Conservation (phyloP, 2,329 filamentous ascomycete genomes). For the Fusarium sp. region DNA sequence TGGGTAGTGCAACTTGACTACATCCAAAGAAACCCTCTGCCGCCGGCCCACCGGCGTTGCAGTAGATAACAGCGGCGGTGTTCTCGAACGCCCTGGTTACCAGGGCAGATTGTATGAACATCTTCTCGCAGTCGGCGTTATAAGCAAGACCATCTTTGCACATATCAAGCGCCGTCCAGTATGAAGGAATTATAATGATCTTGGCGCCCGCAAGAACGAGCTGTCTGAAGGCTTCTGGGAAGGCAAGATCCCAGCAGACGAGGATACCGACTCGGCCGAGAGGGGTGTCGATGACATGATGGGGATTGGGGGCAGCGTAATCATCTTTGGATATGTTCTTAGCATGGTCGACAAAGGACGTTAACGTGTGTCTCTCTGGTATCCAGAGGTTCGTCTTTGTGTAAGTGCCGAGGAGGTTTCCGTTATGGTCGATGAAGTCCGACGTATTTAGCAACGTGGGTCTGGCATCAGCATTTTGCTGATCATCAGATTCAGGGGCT, state of each 20-base stretch:
- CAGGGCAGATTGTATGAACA: constrained; percentile 72
- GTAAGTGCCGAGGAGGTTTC: constrained; percentile 69
- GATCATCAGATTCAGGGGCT: constrained; percentile 48
- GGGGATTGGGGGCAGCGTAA: constrained; percentile 46
- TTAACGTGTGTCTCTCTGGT: constrained; percentile 69
- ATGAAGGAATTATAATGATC: constrained; percentile 75
- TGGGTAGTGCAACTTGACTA: constrained; percentile 74
- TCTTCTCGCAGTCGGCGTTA: constrained; percentile 69
- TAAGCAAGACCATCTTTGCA: constrained; percentile 59
- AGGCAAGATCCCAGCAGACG: constrained; percentile 82
- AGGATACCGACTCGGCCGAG: constrained; percentile 65
- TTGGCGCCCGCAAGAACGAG: constrained; percentile 74
- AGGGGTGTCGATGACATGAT: constrained; percentile 69
- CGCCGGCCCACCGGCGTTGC: constrained; percentile 68
- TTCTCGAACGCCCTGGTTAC: constrained; percentile 77
- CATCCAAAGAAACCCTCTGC: constrained; percentile 46
- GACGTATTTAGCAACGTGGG: constrained; percentile 64
- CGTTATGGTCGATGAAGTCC: constrained; percentile 74
- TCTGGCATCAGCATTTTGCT: constrained; percentile 56
- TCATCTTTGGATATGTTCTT: constrained; percentile 55
- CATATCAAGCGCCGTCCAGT: constrained; percentile 67
- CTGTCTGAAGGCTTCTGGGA: constrained; percentile 79
- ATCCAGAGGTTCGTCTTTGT: constrained; percentile 83
- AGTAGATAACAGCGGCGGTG: constrained; percentile 74
- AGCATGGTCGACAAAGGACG: constrained; percentile 32